Conservation (phyloP, 768 basidiomycete genomes). For the Cystobasidium tubakii region DNA sequence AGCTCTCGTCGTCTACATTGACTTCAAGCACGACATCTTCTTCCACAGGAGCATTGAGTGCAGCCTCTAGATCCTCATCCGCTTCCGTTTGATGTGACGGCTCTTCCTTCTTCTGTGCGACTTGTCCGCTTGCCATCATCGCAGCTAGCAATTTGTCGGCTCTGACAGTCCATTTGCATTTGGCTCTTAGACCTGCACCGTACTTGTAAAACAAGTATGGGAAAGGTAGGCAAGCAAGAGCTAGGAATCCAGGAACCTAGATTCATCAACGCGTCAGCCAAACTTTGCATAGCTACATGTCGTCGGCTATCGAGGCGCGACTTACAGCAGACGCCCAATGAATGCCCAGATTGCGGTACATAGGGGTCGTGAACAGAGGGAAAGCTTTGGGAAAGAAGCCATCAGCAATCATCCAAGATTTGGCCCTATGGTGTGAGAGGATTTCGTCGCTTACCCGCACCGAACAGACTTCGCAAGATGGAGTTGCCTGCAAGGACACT, state of each 20-base stretch:
- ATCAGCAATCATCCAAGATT: not conserved
- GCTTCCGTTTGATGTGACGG: not conserved
- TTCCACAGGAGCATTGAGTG: not conserved
- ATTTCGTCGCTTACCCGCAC: conserved; percentile 36
- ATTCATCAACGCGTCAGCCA: not conserved
- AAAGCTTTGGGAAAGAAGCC: not conserved
- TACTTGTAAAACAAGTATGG: conserved; percentile 45
- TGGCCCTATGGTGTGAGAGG: no score
- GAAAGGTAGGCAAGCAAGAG: conserved; percentile 29
- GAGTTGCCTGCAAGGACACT: conserved; percentile 47
- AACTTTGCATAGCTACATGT: not conserved
- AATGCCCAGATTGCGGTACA: conserved; percentile 33
- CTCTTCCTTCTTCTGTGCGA: not conserved
- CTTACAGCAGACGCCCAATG: conserved; percentile 25
- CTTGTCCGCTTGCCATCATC: conserved; percentile 16
- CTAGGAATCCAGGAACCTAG: conserved; percentile 29
- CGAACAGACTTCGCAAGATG: conserved; percentile 45
- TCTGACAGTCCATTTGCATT: conserved; percentile 32
- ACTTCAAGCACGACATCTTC: not conserved
- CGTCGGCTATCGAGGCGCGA: not conserved
- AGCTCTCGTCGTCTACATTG: not conserved
- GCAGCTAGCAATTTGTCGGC: conserved; percentile 13
- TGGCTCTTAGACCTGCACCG: conserved; percentile 40
- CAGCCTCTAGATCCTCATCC: not conserved
- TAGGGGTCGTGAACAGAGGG: conserved; percentile 26